Conservation (phyloP, 2,329 filamentous ascomycete species). For the Fusarium nygamai region DNA sequence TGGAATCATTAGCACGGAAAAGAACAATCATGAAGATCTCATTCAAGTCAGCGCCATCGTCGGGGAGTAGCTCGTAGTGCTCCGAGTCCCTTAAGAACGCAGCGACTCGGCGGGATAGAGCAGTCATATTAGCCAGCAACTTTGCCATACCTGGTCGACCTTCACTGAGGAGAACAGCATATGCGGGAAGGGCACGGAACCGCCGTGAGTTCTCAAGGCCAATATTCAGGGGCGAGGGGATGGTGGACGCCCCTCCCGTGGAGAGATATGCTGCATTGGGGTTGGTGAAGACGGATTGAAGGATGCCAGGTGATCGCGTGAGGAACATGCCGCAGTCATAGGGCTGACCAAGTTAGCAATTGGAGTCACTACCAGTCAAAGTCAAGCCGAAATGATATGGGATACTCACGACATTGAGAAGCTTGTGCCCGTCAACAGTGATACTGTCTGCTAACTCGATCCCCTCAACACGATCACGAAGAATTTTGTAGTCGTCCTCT, state of each 20-base stretch:
- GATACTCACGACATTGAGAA: conserved; percentile 83
- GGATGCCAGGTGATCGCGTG: conserved; percentile 68
- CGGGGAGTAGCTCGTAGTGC: conserved; percentile 74
- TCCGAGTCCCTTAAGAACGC: conserved; percentile 68
- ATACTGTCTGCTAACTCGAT: conserved; percentile 89
- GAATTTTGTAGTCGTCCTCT: conserved; percentile 62
- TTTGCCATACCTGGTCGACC: conserved; percentile 74
- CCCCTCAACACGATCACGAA: conserved; percentile 65
- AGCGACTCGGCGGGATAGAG: conserved; percentile 74
- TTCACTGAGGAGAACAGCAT: conserved; percentile 80
- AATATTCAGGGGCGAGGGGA: conserved; percentile 86
- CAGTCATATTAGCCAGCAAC: conserved; percentile 78
- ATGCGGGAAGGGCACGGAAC: conserved; percentile 90
- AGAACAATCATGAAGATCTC: conserved; percentile 74
- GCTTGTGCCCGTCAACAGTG: conserved; percentile 86
- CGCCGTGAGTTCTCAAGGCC: conserved; percentile 91
- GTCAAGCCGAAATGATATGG: not conserved
- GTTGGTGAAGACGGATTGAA: conserved; percentile 77
- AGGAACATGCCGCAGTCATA: conserved; percentile 95
- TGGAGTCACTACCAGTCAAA: not conserved
- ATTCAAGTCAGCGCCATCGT: conserved; percentile 55
- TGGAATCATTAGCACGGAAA: conserved; percentile 74
- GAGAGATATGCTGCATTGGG: conserved; percentile 85
- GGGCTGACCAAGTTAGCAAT: conserved; percentile 59
- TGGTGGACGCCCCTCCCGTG: conserved; percentile 52